These are phyloP conservation scores for Pseudozyma pruni DNA, from an alignment of 1,284 basidiomycete genomes.

Conservation along the genomic window DNA sequence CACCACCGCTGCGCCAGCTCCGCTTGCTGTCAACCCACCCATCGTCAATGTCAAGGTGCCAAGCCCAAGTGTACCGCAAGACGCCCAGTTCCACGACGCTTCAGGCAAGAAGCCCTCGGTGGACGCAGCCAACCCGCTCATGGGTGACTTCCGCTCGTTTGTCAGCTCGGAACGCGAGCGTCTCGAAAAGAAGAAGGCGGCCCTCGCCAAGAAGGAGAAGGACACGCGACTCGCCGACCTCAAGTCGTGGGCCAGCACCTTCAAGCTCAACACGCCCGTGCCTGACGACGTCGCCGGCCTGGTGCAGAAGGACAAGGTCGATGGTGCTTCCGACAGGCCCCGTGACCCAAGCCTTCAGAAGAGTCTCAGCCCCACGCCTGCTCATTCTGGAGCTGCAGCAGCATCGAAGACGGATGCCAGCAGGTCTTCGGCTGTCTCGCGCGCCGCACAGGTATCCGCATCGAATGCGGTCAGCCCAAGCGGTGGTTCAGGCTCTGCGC, in stretches of 20 bases:
- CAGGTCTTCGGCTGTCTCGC: conserved; percentile 24
- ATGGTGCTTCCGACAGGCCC: conserved; percentile 56
- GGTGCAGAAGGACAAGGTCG: conserved; percentile 52
- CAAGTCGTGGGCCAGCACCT: conserved; percentile 88
- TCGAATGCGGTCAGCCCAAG: conserved; percentile 34
- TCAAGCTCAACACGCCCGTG: conserved; percentile 95
- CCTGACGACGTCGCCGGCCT: conserved; percentile 90
- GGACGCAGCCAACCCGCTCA: conserved; percentile 51
- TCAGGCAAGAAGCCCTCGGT: conserved; percentile 29
- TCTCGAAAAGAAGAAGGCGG: conserved; percentile 84
- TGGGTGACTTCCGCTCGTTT: conserved; percentile 63
- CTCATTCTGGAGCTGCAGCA: conserved; percentile 24
- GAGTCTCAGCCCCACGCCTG: conserved; percentile 54
- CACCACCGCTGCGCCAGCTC: conserved; percentile 14
- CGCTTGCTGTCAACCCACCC: conserved; percentile 19
- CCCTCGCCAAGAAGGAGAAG: conserved; percentile 89
- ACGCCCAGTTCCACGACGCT: conserved; percentile 13
- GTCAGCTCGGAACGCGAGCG: conserved; percentile 63
- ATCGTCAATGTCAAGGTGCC: conserved; percentile 49
- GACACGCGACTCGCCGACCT: conserved; percentile 90
- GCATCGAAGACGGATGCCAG: conserved; percentile 30
- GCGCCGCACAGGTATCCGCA: conserved; percentile 22
- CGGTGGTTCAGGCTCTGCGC: conserved; percentile 29
- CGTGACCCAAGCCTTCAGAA: conserved; percentile 58
- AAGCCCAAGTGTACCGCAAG: conserved; percentile 41